Evolutionary conservation across 306 rosid species (phyloP), one percentile per base, ranked within the genome.

Genomic region (Ochetophila trinervis): DNA sequence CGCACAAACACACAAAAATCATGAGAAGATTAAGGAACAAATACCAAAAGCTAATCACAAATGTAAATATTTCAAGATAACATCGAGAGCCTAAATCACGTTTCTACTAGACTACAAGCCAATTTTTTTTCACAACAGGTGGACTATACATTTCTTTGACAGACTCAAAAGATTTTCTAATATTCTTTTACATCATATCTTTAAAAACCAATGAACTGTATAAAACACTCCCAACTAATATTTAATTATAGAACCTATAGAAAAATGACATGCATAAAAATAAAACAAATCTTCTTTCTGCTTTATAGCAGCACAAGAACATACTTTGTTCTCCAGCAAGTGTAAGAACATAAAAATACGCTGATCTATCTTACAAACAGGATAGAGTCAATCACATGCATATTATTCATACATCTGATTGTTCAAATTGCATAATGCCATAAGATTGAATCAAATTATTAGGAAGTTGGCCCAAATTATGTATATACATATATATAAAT

Each of bases 21-120:
- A 45, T 34, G 34, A 10, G 22, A 19, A 51, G 17, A 60, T 68
- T 12, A 14, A 2, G 2, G 48, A 57, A 53, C 9, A 50, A 16
- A 34, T 16, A 5, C 4, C 1, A 21, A 16, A 60, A 14, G 9
- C 54, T 71, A 30, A 54, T 20, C 57, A 54, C 47, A 34, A 49
- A 23, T 36, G 44, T 60, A 73, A 66, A 53, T 54, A 58, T 17
- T 62, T 49, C 53, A 36, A 16, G 49, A 32, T 35, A 53, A 44
- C 14, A 61, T 12, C 11, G 11, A 35, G n/a, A 36, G n/a, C 6
- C 24, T 40, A 4, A 40, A 40, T 12, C 11, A 37, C 44, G 5
- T 5, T 6, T 37, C 44, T 6, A 10, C 44, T 37, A 8, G 2
- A 37, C 8, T 37, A 37, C 44, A 37, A 4, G 44, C 44, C 6